Percentiles rank a stretch among this genome's conserved stretches.
Conservation (phyloP, 495 filamentous ascomycete species). For the Talaromyces proteolyticus region DNA sequence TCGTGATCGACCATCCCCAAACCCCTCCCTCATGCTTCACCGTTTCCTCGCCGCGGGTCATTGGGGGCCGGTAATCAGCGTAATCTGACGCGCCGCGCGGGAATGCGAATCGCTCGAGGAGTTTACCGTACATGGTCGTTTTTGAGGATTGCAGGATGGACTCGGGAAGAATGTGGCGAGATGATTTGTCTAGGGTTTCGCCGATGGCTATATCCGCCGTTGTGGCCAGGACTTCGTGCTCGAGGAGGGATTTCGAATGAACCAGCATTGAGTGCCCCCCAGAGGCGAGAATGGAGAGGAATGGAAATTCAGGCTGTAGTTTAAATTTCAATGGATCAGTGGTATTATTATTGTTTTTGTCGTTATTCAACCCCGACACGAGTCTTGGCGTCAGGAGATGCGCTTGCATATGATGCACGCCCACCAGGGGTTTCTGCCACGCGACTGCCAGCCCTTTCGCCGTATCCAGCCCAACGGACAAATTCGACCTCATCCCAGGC, state of each 20-base stretch:
- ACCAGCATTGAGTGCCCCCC: conserved; percentile 89
- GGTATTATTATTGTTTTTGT: background rate
- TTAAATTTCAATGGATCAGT: no score
- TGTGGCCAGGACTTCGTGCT: conserved; percentile 66
- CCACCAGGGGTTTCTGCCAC: conserved; percentile 75
- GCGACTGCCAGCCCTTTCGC: conserved; percentile 85
- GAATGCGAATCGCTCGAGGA: conserved; percentile 70
- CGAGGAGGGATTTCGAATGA: conserved; percentile 55
- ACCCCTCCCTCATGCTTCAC: conserved; percentile 26
- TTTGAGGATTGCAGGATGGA: conserved; percentile 31
- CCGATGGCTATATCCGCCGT: conserved; percentile 75
- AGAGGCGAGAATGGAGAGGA: conserved; percentile 83
- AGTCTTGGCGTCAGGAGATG: conserved; percentile 85
- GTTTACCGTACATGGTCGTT: conserved; percentile 70
- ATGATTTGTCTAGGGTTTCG: conserved; percentile 79
- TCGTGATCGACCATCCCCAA: conserved; percentile 54
- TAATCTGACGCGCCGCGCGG: conserved; percentile 40
- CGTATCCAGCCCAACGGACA: conserved; percentile 71
- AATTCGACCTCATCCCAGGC: conserved; percentile 75
- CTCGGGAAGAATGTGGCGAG: conserved; percentile 62
- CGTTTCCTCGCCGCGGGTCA: conserved; percentile 45
- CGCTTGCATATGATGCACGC: conserved; percentile 95
- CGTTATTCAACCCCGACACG: conserved; percentile 50
- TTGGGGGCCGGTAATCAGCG: conserved; percentile 52
- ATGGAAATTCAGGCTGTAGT: conserved; percentile 58